These are phyloP conservation scores for Ensete ventricosum DNA, from an alignment of 176 grass and related monocot species.

Conservation along the genomic window DNA sequence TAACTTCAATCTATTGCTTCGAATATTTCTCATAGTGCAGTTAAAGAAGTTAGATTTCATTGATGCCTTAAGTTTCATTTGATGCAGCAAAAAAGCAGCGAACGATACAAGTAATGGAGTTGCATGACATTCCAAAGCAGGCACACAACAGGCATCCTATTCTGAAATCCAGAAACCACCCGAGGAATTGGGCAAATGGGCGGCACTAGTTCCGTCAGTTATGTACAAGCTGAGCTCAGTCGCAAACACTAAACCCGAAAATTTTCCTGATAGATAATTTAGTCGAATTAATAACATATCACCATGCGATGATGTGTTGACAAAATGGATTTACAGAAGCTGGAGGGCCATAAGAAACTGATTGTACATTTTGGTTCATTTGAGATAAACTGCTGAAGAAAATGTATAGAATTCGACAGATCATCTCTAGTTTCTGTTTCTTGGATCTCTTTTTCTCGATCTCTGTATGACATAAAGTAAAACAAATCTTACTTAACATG, in stretches of 20 bases:
- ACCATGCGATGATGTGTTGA: neutral
- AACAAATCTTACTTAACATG: too few species aligned
- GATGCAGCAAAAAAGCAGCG: conserved; percentile 70
- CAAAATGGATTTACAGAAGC: neutral
- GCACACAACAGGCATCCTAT: conserved; percentile 12
- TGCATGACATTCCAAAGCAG: conserved; percentile 66
- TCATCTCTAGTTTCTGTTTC: too few species aligned
- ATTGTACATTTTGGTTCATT: too few species aligned
- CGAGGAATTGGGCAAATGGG: conserved; percentile 24
- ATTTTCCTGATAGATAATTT: neutral
- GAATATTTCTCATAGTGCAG: conserved; percentile 1
- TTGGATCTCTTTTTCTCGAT: too few species aligned
- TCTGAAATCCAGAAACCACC: conserved; percentile 23
- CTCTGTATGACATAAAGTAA: too few species aligned
- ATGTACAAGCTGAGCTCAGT: neutral
- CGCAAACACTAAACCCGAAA: too few species aligned
- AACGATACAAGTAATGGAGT: conserved; percentile 77
- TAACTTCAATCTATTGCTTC: conserved; percentile 12
- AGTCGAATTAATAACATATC: neutral
- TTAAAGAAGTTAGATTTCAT: neutral
- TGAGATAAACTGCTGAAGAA: too few species aligned
- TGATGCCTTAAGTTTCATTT: neutral
- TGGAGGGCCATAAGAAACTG: too few species aligned
- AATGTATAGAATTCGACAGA: too few species aligned
- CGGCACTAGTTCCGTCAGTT: conserved; percentile 21